Percentiles rank a stretch among this genome's conserved stretches.
Evolutionary conservation across 2,329 filamentous ascomycete genomes (phyloP).

Genomic region (Colletotrichum costaricense): DNA sequence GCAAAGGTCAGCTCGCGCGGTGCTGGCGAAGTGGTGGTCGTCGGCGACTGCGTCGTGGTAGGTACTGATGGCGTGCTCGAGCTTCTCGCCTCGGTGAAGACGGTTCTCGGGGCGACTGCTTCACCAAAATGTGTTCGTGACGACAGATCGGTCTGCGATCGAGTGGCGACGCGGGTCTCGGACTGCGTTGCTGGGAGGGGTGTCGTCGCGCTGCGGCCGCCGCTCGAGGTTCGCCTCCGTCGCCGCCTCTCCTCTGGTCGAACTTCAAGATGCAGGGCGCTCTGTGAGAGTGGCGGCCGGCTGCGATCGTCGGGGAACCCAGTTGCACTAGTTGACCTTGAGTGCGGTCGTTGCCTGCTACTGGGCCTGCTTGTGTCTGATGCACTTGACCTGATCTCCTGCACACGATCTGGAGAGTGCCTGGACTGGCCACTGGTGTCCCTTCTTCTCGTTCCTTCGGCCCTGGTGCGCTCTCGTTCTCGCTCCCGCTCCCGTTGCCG

Average conservation of each 20-base stretch:
- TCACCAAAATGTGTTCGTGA: slow-evolving; percentile 55
- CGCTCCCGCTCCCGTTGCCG: slow-evolving; percentile 76
- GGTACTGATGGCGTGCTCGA: slow-evolving; percentile 49
- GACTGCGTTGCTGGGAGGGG: slow-evolving; percentile 55
- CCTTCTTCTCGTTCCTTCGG: slow-evolving; percentile 49
- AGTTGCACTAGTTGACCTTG: slow-evolving; percentile 58
- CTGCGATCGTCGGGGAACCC: slow-evolving; percentile 59
- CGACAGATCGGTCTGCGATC: slow-evolving; percentile 74
- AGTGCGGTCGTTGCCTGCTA: slow-evolving; percentile 51
- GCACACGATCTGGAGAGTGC: slow-evolving; percentile 40
- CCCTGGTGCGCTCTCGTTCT: slow-evolving; percentile 60
- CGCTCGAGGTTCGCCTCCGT: slow-evolving; percentile 65
- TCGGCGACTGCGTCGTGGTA: slow-evolving; percentile 38
- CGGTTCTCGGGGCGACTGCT: slow-evolving; percentile 49
- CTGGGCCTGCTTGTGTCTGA: slow-evolving; percentile 41
- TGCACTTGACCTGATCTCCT: slow-evolving; percentile 24
- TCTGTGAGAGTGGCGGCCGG: slow-evolving; percentile 61
- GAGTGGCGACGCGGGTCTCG: slow-evolving; percentile 62
- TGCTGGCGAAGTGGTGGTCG: slow-evolving; percentile 32
- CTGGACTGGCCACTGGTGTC: slow-evolving; percentile 53
- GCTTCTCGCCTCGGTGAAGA: slow-evolving; percentile 56
- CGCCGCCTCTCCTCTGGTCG: slow-evolving; percentile 57
- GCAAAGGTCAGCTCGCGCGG: slow-evolving; percentile 50
- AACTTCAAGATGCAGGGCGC: slow-evolving; percentile 60
- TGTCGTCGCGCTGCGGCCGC: slow-evolving; percentile 65